Evolutionary conservation across 2,329 filamentous ascomycete genomes (phyloP), one percentile per base, ranked within the genome.

Genomic region (Coniochaeta sp.): DNA sequence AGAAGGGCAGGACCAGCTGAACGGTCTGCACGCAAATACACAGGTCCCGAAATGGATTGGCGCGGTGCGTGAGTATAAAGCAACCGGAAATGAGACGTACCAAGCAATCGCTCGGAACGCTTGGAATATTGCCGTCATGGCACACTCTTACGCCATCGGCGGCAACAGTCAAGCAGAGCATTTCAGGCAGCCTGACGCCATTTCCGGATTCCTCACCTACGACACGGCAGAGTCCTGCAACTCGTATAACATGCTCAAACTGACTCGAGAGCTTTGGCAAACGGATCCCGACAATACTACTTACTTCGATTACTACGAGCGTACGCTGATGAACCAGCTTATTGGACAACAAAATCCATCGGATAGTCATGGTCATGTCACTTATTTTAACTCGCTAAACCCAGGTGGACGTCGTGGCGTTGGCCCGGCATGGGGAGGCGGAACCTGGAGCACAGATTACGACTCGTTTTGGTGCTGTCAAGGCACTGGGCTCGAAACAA

Each of bases 171-270:
- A 82, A 61, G 73, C 77, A 0, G 81, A 83, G 65, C 81, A 83
- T 65, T 83, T 83, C 66, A 74, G 71, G 16, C 66, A 68, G 0
- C 72, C 79, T 0, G 73, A 81, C 61, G 77, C 73, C 10, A 82
- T 82, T 58, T 71, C 79, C 0, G 65, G 64, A 2, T 77, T 74
- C 58, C 69, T 83, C 12, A 68, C 67, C 3, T 65, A 69, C 0
- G 81, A 83, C 65, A 82, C 80, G 0, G 75, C 74, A 52, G 81
- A 83, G 67, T 74, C 74, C 1, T 83, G 81, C 69, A 82, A 83
- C 66, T 79, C 78, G 0, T 82, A 82, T 66, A 83, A 83, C 64
- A 83, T 83, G 81, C 76, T 83, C 54, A 82, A 82, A 65, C 68
- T 83, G 38, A 81, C 81, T 0, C 74, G 79, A 0, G 79, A 82